phyloP scores from a whole-genome alignment of 257 asterid genomes.

The Jacaranda mimosifolia region DNA sequence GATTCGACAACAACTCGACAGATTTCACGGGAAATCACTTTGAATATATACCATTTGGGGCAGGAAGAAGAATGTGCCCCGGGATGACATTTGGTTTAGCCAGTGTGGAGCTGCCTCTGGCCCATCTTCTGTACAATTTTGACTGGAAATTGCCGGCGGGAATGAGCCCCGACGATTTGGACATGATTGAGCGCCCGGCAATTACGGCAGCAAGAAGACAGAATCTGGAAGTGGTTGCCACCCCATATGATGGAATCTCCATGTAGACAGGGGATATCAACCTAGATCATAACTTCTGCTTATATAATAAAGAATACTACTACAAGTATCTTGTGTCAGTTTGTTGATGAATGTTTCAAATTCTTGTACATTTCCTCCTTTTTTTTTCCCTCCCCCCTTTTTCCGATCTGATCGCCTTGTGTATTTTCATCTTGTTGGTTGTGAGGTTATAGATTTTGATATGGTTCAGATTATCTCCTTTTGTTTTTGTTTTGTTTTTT shows the following conservation, averaged over 20 bases:
- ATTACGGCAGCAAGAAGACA: constrained; percentile 28
- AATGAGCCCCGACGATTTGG: not conserved
- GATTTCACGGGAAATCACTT: constrained; percentile 21
- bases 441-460: too few relatives aligned
- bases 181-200: constrained; percentile 32
- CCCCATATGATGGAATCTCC: not conserved
- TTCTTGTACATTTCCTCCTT: not conserved
- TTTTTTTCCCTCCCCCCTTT: too few relatives aligned
- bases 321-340: not conserved
- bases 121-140: constrained; percentile 25
- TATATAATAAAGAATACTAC: too few relatives aligned
- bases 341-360: not conserved
- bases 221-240: constrained; percentile 19
- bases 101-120: constrained; percentile 18
- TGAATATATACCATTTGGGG: constrained; percentile 30
- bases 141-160: constrained; percentile 14
- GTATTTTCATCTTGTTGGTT: too few relatives aligned
- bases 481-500: too few relatives aligned
- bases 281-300: not conserved
- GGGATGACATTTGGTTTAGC: constrained; percentile 30
- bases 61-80: constrained; percentile 33
- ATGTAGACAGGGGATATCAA: not conserved
- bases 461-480: too few relatives aligned
- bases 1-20: not conserved
- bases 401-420: too few relatives aligned